phyloP scores from a whole-genome alignment of 2,329 filamentous ascomycete species.

The Microdochium paspali region DNA sequence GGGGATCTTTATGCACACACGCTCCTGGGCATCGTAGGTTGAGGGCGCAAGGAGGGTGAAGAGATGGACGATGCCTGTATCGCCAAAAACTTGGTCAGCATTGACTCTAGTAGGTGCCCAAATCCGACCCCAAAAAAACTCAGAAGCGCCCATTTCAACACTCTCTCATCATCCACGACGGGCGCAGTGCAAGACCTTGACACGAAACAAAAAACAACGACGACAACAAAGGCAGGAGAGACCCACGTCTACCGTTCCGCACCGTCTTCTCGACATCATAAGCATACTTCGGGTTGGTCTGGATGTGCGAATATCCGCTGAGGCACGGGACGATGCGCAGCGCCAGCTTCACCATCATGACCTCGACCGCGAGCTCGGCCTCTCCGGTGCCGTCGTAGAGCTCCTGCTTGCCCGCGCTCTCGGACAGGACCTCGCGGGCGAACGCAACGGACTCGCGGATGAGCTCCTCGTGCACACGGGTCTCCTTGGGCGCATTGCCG shows the following conservation, averaged over 20 bases:
- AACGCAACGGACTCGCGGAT: slow-evolving; percentile 25
- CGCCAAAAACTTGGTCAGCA: background rate
- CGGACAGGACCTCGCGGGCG: slow-evolving; percentile 20
- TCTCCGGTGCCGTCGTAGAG: slow-evolving; percentile 19
- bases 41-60: slow-evolving; percentile 32
- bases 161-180: no score
- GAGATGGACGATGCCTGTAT: slow-evolving; percentile 38
- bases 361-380: slow-evolving; percentile 44
- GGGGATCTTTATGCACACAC: slow-evolving; percentile 55
- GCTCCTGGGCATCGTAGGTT: slow-evolving; percentile 28
- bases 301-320: slow-evolving; percentile 44
- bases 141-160: no score
- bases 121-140: no score
- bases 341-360: slow-evolving; percentile 46
- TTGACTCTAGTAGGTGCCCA: no score
- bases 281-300: slow-evolving; percentile 47
- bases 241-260: slow-evolving; percentile 38
- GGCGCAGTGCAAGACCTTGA: no score
- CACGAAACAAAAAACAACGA: no score
- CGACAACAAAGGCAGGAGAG: no score
- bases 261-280: slow-evolving; percentile 40
- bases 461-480: slow-evolving; percentile 24
- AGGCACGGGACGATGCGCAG: slow-evolving; percentile 39
- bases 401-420: background rate
- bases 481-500: slow-evolving; percentile 12